Base-by-base conservation (phyloP, 2,329 filamentous ascomycete genomes). In the Tolypocladium sp. region DNA sequence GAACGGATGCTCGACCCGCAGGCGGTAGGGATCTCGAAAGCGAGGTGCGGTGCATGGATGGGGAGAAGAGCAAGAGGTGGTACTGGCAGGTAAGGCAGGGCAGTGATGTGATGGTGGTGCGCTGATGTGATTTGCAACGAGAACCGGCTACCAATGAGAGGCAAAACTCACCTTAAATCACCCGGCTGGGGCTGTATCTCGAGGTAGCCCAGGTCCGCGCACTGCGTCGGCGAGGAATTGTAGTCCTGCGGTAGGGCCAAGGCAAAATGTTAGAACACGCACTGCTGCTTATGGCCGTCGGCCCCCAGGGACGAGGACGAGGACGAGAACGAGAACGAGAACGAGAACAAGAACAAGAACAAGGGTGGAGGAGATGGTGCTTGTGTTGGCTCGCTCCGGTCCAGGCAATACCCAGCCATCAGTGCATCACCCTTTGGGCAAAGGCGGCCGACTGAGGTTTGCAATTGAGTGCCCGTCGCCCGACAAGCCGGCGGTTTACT, bases 151-250 rank as follows among this genome's bases (percentile, higher is more conserved):
- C 58, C 61, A 67, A 69, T 63, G 59, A 59, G 35, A 67, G 59
- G 35, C 59, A 59, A 54, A 53, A 79, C 81, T 70, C 71, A 83
- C 81, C 81, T 80, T 74, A 83, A 81, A 69, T 83, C 81, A 77
- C 69, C 71, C 38, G 74, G 69, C 65, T 77, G 74, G 57, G 76
- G 71, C 58, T 76, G 76, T 66, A 82, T 76, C 58, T 81, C 79
- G 68, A 82, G 76, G 68, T 82, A 83, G 66, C 82, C 79, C 69
- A 83, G 74, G 70, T 77, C 79, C 66, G 69, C 60, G 57, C 64
- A 66, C 61, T 72, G 67, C 68, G 75, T 72, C 71, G 80, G 76
- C 71, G 81, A 79, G 70, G 79, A 75, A 72, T 81, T 78, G 73
- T 81, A 83, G 69, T 82, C 81, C 79, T 83, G 75, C 70, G 76